phyloP scores from a whole-genome alignment of 495 filamentous ascomycete species.

The Penicillium soppii region DNA sequence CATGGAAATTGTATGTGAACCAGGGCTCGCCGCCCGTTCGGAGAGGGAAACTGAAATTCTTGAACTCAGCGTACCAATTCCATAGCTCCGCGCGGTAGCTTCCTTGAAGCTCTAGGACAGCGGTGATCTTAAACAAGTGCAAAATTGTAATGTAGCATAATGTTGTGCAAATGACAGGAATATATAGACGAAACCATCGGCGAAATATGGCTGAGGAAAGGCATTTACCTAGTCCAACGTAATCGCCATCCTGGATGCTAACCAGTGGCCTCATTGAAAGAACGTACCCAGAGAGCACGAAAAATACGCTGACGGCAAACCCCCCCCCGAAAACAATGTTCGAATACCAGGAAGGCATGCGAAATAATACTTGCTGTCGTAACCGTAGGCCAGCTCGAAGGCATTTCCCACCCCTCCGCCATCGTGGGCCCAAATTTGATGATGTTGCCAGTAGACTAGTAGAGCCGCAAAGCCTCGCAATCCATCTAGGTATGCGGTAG shows the following conservation, averaged over 20 bases:
- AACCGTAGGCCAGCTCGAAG: constrained; percentile 33
- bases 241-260: constrained; percentile 48
- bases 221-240: constrained; percentile 26
- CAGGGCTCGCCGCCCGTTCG: constrained; percentile 45
- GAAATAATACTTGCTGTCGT: constrained; percentile 26
- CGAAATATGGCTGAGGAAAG: constrained; percentile 46
- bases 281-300: constrained; percentile 59
- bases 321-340: constrained; percentile 48
- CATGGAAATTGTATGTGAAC: constrained; percentile 45
- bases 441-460: constrained; percentile 46
- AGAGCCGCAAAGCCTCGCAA: constrained; percentile 56
- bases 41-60: constrained; percentile 60
- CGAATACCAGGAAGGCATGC: constrained; percentile 38
- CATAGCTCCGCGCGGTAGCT: constrained; percentile 46
- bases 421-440: constrained; percentile 36
- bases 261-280: constrained; percentile 50
- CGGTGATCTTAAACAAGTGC: constrained; percentile 48
- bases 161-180: constrained; percentile 47
- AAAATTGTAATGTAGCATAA: constrained; percentile 49
- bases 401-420: constrained; percentile 15
- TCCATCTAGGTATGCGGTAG: constrained; percentile 52
- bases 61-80: constrained; percentile 58
- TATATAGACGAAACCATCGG: constrained; percentile 44
- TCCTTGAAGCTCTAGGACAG: constrained; percentile 29
- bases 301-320: constrained; percentile 57